Evolutionary conservation across 1,284 basidiomycete genomes (phyloP), one percentile per base, ranked within the genome.

Genomic region (Pterulicium gracile): DNA sequence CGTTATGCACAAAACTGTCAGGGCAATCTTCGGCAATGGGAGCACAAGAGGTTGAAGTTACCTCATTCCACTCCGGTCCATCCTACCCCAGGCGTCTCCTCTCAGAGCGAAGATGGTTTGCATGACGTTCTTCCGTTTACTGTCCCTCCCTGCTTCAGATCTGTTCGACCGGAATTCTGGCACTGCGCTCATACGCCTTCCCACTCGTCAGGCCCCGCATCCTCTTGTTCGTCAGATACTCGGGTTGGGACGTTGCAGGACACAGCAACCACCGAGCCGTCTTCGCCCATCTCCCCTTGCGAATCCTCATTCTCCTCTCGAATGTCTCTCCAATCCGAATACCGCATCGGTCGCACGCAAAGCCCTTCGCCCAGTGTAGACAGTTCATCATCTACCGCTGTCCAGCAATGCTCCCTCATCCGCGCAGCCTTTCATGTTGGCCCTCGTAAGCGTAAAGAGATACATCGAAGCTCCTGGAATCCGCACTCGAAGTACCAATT

Each of bases 361-460:
- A 39, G 36, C 19, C 36, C 36, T 7, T 17, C 15, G 7, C 15
- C 36, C 5, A 7, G 15, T 17, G 7, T 17, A 17, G 36, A 39
- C 15, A 18, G 36, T 4, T n/a, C n/a, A 32, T 10, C 27, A n/a
- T 39, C 36, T 39, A 17, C 15, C n/a, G n/a, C n/a, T n/a, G 5
- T 17, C 19, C 7, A 39, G 19, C 15, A 39, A 17, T 39, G 36
- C 15, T 7, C 36, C n/a, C n/a, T 39, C 7, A 39, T 39, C 19
- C 36, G 36, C 15, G 36, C 36, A 7, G 36, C 36, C 7, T 7
- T 39, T 39, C 36, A 39, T 39, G 36, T 17, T 39, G 36, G 36
- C 5, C 36, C 5, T 7, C n/a, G 36, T 7, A 39, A 39, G 15
- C 36, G 36, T 18, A 39, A 17, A 17, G 36, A 39, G 15, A 39